Evolutionary conservation across 495 filamentous ascomycete genomes (phyloP), one percentile per base, ranked within the genome.

Genomic region (Chlorociboria aeruginascens): DNA sequence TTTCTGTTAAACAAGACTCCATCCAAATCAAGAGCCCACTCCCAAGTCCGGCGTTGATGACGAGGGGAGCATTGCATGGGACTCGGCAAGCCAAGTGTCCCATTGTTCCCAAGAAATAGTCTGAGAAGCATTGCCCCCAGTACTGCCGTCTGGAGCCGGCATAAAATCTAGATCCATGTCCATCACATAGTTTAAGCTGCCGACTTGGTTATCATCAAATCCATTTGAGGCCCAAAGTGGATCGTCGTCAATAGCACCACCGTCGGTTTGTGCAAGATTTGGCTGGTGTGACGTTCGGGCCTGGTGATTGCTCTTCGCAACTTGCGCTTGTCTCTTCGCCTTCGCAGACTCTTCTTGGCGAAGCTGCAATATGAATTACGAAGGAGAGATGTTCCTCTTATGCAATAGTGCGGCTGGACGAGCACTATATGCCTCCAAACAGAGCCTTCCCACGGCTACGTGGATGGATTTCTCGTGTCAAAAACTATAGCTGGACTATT

Each of bases 311-410:
- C 43, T 47, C 32, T 47, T 47, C 13, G 28, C 17, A 14, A 71
- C 59, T 45, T 72, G 71, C 3, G 63, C 64, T 36, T 70, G 64
- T 38, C 71, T 70, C 39, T 71, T 70, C 32, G 82, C 81, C 59
- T 79, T 82, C 43, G 76, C 69, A 68, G 81, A 79, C 14, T 69
- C 56, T 72, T 76, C 42, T 74, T 59, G 49, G 68, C 74, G 31
- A 0, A 55, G 40, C 36, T 48, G 20, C 7, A 17, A 16, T 73
- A 68, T 28, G 79, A 67, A 35, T 72, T 77, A 35, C 62, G 20
- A 66, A 62, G 37, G 69, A 60, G 53, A 79, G 12, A 28, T 12
- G 3, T 42, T 42, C 29, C 35, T 46, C 17, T 25, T 49, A 48
- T 42, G 16, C 40, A 30, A 14, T 16, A 55, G 39, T 13, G 53